Evolutionary conservation across 2,329 filamentous ascomycete species (phyloP).

Genomic region (Diaporthe vexans): DNA sequence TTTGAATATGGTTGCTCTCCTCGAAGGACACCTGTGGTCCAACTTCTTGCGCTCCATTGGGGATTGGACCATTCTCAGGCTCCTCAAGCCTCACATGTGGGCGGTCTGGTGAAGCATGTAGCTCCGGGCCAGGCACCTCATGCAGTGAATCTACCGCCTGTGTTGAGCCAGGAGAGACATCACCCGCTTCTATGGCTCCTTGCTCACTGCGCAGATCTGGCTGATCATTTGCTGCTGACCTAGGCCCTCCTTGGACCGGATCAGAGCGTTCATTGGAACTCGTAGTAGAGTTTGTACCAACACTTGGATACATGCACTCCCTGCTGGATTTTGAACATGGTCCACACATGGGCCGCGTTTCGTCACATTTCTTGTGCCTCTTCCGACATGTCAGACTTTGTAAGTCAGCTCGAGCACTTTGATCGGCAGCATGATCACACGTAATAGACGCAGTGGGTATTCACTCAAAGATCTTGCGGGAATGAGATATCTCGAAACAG

Average conservation of each 20-base stretch:
- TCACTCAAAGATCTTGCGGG: background rate
- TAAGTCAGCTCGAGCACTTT: constrained; percentile 13
- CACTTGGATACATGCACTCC: constrained; percentile 23
- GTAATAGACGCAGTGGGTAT: background rate
- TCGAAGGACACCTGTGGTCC: constrained; percentile 10
- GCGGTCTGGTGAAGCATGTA: background rate
- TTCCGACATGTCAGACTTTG: constrained; percentile 58
- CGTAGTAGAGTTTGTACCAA: background rate
- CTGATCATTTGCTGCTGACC: background rate
- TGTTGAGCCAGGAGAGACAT: background rate
- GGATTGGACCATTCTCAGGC: background rate
- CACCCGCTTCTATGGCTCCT: background rate
- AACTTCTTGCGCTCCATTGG: background rate
- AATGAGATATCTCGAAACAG: background rate
- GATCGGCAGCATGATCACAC: background rate
- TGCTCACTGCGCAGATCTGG: background rate
- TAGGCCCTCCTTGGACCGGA: too few relatives aligned
- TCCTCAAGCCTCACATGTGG: background rate
- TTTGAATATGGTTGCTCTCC: constrained; percentile 22
- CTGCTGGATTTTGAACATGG: constrained; percentile 30
- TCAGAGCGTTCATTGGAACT: too few relatives aligned
- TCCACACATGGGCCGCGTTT: constrained; percentile 53
- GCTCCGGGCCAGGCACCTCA: background rate
- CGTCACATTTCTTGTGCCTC: constrained; percentile 66
- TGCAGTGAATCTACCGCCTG: background rate